A percentile compares a stretch with the other conserved stretches of the same genome.
Conservation (phyloP, 2,329 filamentous ascomycete species). For the Arthrobotrys megalospora region DNA sequence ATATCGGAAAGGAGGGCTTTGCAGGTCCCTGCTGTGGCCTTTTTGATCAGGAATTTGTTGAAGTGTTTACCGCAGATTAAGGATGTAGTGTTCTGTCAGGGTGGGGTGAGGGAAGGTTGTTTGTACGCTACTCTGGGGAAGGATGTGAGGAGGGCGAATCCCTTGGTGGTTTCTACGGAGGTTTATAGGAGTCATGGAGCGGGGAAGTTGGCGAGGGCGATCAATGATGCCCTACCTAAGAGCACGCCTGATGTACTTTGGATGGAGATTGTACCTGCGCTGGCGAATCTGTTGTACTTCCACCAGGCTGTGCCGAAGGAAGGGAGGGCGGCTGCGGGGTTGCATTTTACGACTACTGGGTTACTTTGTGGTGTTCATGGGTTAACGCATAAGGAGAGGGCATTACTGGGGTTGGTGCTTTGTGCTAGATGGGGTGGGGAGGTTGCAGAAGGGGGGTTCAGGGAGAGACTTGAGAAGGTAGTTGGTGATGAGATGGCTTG, state of each 20-base stretch:
- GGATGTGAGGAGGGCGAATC: conserved; percentile 75
- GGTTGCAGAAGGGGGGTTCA: conserved; percentile 74
- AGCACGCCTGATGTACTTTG: conserved; percentile 68
- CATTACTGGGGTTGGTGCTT: conserved; percentile 79
- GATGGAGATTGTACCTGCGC: conserved; percentile 71
- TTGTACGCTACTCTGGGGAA: conserved; percentile 79
- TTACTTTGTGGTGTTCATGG: conserved; percentile 79
- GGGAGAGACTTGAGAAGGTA: conserved; percentile 71
- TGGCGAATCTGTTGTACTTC: conserved; percentile 74
- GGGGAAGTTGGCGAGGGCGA: conserved; percentile 69
- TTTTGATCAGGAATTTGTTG: conserved; percentile 82
- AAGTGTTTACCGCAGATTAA: conserved; percentile 79
- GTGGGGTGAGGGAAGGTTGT: conserved; percentile 87
- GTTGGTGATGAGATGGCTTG: conserved; percentile 73
- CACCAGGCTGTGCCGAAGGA: conserved; percentile 72
- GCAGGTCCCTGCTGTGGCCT: conserved; percentile 87
- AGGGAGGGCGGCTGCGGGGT: conserved; percentile 75
- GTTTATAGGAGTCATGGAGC: conserved; percentile 71
- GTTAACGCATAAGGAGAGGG: conserved; percentile 79
- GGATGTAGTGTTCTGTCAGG: conserved; percentile 85
- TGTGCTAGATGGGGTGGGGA: conserved; percentile 82
- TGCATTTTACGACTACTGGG: conserved; percentile 81
- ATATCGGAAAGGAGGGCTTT: conserved; percentile 83
- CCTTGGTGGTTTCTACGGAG: conserved; percentile 76
- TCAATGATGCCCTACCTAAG: conserved; percentile 70